These are phyloP conservation scores for Akebia trifoliata DNA, from an alignment of 164 flowering plant genomes.

Conservation along the genomic window DNA sequence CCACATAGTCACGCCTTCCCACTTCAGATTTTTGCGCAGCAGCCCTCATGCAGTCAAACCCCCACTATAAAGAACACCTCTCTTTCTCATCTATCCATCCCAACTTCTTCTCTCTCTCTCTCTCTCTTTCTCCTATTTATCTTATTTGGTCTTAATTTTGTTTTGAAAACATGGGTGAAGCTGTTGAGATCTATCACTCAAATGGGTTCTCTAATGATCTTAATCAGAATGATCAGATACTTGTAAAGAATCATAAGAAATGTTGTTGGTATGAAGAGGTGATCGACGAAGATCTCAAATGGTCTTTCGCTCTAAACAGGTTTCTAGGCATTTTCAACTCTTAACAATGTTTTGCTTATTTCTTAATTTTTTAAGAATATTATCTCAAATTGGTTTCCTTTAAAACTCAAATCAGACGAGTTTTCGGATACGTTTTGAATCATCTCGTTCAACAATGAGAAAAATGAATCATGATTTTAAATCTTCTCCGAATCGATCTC, in stretches of 20 bases:
- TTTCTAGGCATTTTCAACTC: conserved; percentile 4
- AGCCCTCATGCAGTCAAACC: no score
- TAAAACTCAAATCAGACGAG: no score
- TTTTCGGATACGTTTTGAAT: no score
- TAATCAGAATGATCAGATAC: neutral
- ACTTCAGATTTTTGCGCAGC: no score
- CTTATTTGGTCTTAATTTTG: neutral
- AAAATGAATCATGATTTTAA: no score
- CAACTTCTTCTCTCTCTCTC: neutral
- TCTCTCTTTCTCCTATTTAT: neutral
- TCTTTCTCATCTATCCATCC: neutral
- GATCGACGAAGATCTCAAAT: conserved; percentile 68
- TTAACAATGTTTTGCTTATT: neutral
- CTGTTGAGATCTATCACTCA: conserved; percentile 33
- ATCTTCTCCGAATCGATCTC: no score
- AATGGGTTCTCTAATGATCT: conserved; percentile 28
- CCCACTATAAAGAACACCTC: no score
- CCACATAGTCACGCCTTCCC: no score
- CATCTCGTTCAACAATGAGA: no score
- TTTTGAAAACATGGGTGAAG: conserved; percentile 41
- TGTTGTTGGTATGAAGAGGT: conserved; percentile 74
- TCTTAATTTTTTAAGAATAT: neutral
- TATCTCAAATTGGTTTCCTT: neutral
- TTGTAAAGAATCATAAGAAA: conserved; percentile 6
- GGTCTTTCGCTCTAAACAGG: conserved; percentile 84